Evolutionary conservation across 75 land plant species (phyloP).

Genomic region (Cunninghamia lanceolata): DNA sequence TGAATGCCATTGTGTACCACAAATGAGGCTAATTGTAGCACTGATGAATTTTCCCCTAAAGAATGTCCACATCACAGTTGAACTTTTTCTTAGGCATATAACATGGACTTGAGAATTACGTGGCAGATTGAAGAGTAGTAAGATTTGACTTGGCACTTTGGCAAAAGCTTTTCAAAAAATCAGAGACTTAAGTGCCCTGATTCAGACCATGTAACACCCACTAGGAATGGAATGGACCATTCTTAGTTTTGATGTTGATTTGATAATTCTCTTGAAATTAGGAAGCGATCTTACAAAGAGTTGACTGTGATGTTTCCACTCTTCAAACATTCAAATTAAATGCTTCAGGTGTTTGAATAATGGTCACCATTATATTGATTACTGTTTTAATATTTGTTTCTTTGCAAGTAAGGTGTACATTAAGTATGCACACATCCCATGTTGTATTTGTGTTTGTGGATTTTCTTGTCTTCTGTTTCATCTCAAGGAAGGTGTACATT

Average conservation of each 20-base stretch:
- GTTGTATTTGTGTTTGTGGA: neutral
- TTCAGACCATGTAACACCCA: no score
- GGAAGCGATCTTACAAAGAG: neutral
- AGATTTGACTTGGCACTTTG: neutral
- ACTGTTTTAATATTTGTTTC: neutral
- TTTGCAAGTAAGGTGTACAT: neutral
- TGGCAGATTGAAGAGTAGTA: neutral
- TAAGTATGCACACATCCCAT: neutral
- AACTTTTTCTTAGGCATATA: neutral
- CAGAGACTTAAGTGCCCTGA: neutral
- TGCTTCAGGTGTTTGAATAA: neutral
- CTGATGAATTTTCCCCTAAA: neutral
- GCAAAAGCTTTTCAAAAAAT: neutral
- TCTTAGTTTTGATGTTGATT: neutral
- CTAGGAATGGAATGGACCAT: neutral
- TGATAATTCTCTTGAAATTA: neutral
- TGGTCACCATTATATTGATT: neutral
- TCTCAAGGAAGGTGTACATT: no score
- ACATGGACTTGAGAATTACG: neutral
- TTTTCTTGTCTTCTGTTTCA: no score
- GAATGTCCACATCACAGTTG: neutral
- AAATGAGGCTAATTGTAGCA: neutral
- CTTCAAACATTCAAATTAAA: neutral
- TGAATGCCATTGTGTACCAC: neutral
- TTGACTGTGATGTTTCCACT: neutral